A percentile compares a stretch with the other conserved stretches of the same genome.
Evolutionary conservation across 2,329 filamentous ascomycete species (phyloP).

Genomic region (Aspergillus sojae): DNA sequence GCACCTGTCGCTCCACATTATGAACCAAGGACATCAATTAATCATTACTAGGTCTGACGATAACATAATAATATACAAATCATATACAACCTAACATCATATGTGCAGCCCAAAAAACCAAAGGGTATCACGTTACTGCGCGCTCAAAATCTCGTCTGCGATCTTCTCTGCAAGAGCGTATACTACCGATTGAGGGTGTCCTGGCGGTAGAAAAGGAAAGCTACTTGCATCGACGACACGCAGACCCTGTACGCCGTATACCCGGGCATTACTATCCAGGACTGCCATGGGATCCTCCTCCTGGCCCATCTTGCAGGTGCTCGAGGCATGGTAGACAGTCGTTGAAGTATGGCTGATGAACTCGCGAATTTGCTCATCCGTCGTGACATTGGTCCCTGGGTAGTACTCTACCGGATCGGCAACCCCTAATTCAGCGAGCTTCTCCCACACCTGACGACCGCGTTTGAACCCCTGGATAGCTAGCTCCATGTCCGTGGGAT

Average conservation of each 20-base stretch:
- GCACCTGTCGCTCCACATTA: not conserved
- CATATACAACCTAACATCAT: not conserved
- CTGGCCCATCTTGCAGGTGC: conserved; percentile 44
- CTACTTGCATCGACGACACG: conserved; percentile 38
- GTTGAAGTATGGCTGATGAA: conserved; percentile 28
- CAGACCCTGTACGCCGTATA: conserved; percentile 34
- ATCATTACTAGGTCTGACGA: not conserved
- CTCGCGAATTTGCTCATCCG: conserved; percentile 46
- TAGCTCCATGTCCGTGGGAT: conserved; percentile 44
- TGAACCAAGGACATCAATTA: not conserved
- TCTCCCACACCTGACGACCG: conserved; percentile 38
- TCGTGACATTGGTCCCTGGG: conserved; percentile 40
- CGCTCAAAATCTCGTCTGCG: conserved; percentile 24
- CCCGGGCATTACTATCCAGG: conserved; percentile 35
- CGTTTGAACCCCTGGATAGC: conserved; percentile 47
- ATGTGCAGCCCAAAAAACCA: not conserved
- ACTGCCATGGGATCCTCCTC: conserved; percentile 34
- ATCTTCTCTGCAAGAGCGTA: conserved; percentile 47
- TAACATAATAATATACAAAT: not conserved
- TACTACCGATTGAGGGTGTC: conserved; percentile 40
- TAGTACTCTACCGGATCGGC: conserved; percentile 33
- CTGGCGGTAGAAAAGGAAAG: conserved; percentile 39
- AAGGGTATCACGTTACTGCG: not conserved
- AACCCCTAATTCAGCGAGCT: conserved; percentile 22
- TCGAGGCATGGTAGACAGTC: conserved; percentile 37